These are phyloP conservation scores for Wickerhamomyces canadensis DNA, from an alignment of 805 yeast species.

Conservation along the genomic window DNA sequence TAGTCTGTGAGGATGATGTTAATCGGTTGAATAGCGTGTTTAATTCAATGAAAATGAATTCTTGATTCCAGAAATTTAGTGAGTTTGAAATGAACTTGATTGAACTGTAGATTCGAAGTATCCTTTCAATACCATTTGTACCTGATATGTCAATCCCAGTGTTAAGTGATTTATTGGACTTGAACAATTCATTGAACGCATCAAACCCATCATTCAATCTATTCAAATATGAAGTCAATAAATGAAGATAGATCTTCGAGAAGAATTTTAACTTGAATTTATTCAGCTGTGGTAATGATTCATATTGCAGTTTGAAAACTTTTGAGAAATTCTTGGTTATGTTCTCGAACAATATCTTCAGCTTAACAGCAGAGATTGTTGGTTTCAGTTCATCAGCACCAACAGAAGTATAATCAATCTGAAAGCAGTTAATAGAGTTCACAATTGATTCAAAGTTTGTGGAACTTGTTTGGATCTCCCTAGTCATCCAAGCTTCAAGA, in stretches of 20 bases:
- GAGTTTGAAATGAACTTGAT: conserved; percentile 16
- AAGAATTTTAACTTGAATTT: conserved; percentile 42
- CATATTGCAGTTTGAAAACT: conserved; percentile 20
- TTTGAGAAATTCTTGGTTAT: conserved; percentile 34
- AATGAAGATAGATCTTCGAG: conserved; percentile 36
- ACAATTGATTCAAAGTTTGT: conserved; percentile 41
- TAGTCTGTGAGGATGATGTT: conserved; percentile 10
- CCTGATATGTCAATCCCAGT: conserved; percentile 20
- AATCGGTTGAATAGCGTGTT: conserved; percentile 18
- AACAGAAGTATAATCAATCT: conserved; percentile 39
- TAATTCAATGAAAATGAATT: conserved; percentile 22
- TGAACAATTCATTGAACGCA: conserved; percentile 22
- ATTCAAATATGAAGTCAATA: conserved; percentile 34
- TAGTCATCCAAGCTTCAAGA: conserved; percentile 42
- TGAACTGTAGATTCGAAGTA: conserved; percentile 23
- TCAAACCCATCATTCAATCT: conserved; percentile 25
- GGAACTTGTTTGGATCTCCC: conserved; percentile 40
- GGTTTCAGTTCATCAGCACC: conserved; percentile 26
- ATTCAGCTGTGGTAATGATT: conserved; percentile 32
- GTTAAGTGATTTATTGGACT: conserved; percentile 2
- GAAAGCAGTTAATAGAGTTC: conserved; percentile 34
- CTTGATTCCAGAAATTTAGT: conserved; percentile 21
- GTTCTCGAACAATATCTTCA: conserved; percentile 39
- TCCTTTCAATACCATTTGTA: conserved; percentile 22
- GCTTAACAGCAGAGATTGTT: conserved; percentile 37